A percentile compares a stretch with the other conserved stretches of the same genome.
phyloP scores from a whole-genome alignment of 164 flowering plant genomes.

The Santalum album region DNA sequence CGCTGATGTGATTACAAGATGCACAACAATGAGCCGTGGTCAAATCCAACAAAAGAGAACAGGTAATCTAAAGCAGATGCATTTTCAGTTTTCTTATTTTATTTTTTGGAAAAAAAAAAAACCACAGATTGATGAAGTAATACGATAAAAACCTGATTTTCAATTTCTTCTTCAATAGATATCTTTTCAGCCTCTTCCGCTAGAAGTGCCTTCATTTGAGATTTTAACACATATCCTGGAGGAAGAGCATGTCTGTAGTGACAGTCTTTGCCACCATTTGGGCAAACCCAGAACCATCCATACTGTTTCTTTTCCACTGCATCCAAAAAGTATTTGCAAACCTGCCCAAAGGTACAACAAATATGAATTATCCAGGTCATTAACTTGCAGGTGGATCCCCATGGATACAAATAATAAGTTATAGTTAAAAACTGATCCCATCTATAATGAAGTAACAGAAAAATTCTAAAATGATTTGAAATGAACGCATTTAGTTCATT shows the following conservation, averaged over 20 bases:
- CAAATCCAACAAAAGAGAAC: too few species aligned
- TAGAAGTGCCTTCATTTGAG: constrained; percentile 96
- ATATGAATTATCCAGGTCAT: not conserved
- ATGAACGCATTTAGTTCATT: too few species aligned
- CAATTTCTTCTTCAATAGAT: constrained; percentile 92
- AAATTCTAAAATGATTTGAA: too few species aligned
- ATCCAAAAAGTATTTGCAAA: constrained; percentile 86
- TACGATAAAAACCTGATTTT: constrained; percentile 78
- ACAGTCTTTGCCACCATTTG: constrained; percentile 87
- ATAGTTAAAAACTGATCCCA: too few species aligned
- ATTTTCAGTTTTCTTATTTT: too few species aligned
- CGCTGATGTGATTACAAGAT: constrained; percentile 50
- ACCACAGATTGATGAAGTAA: not conserved
- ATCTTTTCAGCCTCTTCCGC: constrained; percentile 76
- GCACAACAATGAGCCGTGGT: too few species aligned
- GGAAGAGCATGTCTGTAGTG: constrained; percentile 98
- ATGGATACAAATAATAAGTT: too few species aligned
- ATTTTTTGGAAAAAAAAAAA: not conserved
- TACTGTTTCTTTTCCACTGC: constrained; percentile 99
- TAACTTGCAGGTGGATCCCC: not conserved
- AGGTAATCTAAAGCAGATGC: too few species aligned
- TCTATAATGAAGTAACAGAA: too few species aligned
- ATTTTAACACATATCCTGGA: constrained; percentile 85
- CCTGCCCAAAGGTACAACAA: constrained; percentile 52
- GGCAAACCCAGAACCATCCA: constrained; percentile 99